Evolutionary conservation across 2,329 filamentous ascomycete species (phyloP).

Genomic region (Pseudocercospora vitis): DNA sequence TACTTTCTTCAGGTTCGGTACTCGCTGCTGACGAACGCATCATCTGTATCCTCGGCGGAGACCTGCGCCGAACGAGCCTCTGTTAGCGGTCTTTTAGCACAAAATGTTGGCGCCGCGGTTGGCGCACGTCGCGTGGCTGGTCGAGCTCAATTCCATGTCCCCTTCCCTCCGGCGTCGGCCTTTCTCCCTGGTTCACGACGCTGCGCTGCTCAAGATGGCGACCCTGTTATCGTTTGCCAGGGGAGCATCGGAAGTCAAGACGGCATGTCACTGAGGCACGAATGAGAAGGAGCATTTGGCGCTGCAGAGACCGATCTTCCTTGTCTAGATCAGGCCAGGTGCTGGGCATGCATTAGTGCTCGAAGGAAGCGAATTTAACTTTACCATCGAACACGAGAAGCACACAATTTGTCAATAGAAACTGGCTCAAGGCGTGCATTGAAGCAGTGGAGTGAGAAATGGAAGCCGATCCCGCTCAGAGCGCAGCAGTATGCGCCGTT

Average conservation of each 20-base stretch:
- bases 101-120: too few relatives aligned
- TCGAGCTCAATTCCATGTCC: too few relatives aligned
- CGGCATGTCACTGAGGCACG: not conserved
- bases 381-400: not conserved
- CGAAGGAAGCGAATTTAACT: conserved; percentile 1
- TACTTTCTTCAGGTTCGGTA: not conserved
- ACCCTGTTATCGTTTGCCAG: too few relatives aligned
- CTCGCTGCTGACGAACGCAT: not conserved
- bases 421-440: too few relatives aligned
- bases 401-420: not conserved
- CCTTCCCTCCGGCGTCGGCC: too few relatives aligned
- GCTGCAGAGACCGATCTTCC: not conserved
- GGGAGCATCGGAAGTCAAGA: not conserved
- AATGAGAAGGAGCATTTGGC: not conserved
- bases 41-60: conserved; percentile 1
- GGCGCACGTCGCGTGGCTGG: too few relatives aligned
- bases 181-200: too few relatives aligned
- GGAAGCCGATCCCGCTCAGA: too few relatives aligned
- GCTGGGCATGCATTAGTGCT: not conserved
- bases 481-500: too few relatives aligned
- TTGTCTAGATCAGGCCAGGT: not conserved
- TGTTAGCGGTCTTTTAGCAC: too few relatives aligned
- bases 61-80: not conserved
- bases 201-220: too few relatives aligned
- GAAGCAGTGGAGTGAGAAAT: too few relatives aligned